These are phyloP conservation scores for Heracleum sosnowskyi DNA, from an alignment of 129 eudicot genomes.

Conservation along the genomic window DNA sequence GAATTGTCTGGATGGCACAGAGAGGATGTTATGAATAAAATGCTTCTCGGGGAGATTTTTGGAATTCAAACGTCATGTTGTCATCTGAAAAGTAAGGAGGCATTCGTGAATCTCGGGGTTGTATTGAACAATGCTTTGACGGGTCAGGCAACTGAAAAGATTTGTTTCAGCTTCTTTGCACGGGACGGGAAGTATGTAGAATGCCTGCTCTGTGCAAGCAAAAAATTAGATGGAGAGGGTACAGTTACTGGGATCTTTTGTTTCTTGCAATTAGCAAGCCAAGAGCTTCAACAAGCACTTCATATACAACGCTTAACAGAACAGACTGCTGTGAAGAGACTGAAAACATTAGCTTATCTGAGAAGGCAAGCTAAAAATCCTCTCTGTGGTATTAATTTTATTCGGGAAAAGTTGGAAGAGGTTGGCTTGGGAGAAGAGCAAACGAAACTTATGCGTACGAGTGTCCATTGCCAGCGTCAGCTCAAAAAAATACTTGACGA, in stretches of 20 bases:
- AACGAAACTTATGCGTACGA: conserved; percentile 40
- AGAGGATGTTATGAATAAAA: conserved; percentile 71
- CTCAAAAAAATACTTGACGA: conserved; percentile 84
- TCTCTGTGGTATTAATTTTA: conserved; percentile 74
- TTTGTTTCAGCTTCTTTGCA: conserved; percentile 61
- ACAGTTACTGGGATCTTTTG: conserved; percentile 81
- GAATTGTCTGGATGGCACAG: conserved; percentile 57
- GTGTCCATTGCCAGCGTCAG: conserved; percentile 79
- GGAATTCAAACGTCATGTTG: conserved; percentile 70
- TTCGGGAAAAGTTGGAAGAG: conserved; percentile 66
- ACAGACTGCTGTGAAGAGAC: conserved; percentile 70
- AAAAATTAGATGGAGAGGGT: conserved; percentile 65
- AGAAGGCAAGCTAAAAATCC: conserved; percentile 80
- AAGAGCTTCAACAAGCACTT: conserved; percentile 83
- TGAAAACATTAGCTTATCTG: conserved; percentile 66
- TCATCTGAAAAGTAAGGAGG: conserved; percentile 65
- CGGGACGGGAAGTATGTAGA: conserved; percentile 66
- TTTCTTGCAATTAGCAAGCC: conserved; percentile 92
- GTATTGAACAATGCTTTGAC: conserved; percentile 69
- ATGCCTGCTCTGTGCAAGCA: conserved; percentile 68
- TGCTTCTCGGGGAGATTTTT: conserved; percentile 92
- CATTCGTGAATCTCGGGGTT: conserved; percentile 69
- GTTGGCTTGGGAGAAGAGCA: conserved; percentile 77
- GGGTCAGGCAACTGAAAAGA: conserved; percentile 67
- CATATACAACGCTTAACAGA: conserved; percentile 76